Conservation (phyloP, 2,329 filamentous ascomycete species). For the Xylariomycetidae sp. region DNA sequence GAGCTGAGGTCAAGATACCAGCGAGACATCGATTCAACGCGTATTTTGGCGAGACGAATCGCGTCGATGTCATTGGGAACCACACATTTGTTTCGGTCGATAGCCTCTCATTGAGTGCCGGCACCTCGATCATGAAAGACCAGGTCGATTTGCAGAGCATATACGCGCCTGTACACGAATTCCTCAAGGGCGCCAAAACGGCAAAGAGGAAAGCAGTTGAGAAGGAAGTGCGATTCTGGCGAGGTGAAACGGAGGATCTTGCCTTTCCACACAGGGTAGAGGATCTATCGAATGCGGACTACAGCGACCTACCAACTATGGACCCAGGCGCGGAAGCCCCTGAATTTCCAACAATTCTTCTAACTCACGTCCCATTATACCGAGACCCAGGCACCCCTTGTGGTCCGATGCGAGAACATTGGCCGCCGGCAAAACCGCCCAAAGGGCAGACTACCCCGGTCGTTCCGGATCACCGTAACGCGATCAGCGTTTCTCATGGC, state of each 20-base stretch:
- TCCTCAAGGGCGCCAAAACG: conserved; percentile 62
- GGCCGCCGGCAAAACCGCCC: conserved; percentile 63
- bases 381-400: conserved; percentile 79
- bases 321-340: conserved; percentile 40
- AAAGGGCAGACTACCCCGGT: conserved; percentile 52
- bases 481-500: conserved; percentile 70
- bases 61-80: conserved; percentile 87
- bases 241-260: conserved; percentile 53
- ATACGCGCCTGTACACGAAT: conserved; percentile 71
- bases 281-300: conserved; percentile 47
- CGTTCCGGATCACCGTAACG: conserved; percentile 65
- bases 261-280: conserved; percentile 56
- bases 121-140: conserved; percentile 45
- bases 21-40: conserved; percentile 80
- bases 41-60: conserved; percentile 88
- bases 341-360: conserved; percentile 79
- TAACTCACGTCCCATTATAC: conserved; percentile 89
- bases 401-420: conserved; percentile 79
- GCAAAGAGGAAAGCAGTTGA: conserved; percentile 64
- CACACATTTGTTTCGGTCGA: conserved; percentile 94
- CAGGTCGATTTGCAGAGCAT: conserved; percentile 55
- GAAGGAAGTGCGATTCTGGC: conserved; percentile 62
- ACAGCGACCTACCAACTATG: conserved; percentile 32
- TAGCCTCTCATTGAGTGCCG: conserved; percentile 79
- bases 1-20: conserved; percentile 72